phyloP scores from a whole-genome alignment of 768 basidiomycete genomes.

The Xerocomus brunneocitrinus region DNA sequence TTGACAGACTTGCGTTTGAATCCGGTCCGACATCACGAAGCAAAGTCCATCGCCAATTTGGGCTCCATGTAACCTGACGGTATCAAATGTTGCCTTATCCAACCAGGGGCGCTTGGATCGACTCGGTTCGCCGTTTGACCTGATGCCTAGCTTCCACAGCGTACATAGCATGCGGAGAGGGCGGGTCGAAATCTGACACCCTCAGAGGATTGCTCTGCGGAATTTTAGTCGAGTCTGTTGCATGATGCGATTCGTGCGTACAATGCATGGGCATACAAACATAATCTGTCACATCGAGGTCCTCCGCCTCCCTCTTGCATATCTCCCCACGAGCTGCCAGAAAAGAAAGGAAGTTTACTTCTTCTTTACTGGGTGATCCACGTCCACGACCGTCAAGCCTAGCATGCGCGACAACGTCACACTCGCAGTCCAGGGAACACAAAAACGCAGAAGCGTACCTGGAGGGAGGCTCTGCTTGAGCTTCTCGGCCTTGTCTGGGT shows the following conservation, averaged over 20 bases:
- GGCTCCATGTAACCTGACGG: too few relatives aligned
- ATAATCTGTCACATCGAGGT: slow-evolving; percentile 8
- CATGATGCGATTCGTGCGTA: slow-evolving; percentile 16
- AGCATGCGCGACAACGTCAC: not conserved
- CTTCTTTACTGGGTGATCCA: slow-evolving; percentile 59
- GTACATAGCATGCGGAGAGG: too few relatives aligned
- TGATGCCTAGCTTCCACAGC: not conserved
- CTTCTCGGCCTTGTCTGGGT: slow-evolving; percentile 98
- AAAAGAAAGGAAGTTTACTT: slow-evolving; percentile 44
- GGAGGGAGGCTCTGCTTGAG: slow-evolving; percentile 93
- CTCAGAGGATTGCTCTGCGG: not conserved
- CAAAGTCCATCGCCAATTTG: too few relatives aligned
- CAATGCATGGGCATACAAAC: slow-evolving; percentile 19
- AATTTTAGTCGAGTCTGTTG: slow-evolving; percentile 8
- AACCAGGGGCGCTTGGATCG: too few relatives aligned
- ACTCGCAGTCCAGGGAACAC: not conserved
- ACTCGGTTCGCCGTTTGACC: too few relatives aligned
- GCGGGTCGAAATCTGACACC: not conserved
- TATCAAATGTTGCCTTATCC: too few relatives aligned
- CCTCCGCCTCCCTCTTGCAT: not conserved
- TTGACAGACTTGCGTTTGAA: too few relatives aligned
- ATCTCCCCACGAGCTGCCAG: not conserved
- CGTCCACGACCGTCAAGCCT: slow-evolving; percentile 73
- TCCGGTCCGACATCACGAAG: too few relatives aligned
- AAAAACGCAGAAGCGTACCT: slow-evolving; percentile 50